Base-by-base conservation (phyloP, 306 rosid species). In the Prunus salicina region DNA sequence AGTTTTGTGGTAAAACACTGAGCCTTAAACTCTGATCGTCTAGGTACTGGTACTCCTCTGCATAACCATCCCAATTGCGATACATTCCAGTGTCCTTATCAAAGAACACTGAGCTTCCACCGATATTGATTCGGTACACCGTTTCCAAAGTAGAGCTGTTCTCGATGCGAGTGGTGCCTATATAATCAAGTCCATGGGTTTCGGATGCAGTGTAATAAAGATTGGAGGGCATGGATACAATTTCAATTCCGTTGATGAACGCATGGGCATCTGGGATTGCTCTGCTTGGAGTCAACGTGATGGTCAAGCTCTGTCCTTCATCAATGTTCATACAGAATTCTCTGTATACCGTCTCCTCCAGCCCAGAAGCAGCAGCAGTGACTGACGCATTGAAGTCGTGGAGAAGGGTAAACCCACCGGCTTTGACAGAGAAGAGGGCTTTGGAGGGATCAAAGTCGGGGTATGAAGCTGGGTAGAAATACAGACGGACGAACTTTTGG, bases 341-440 rank as follows among this genome's bases (percentile, higher is more conserved):
- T 61, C 12, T 82, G 2, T 0, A 2, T 28, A 15, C 11, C 27
- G 32, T 34, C 56, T 3, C 62, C n/a, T n/a, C n/a, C n/a, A n/a
- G n/a, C n/a, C n/a, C n/a, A n/a, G n/a, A n/a, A n/a, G n/a, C n/a
- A n/a, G n/a, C n/a, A n/a, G n/a, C 38, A 6, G 49, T 12, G 49
- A 50, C 10, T 0, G 61, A 74, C 8, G 57, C 11, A 0, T 14
- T 28, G 24, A 86, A 91, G 73, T 87, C 63, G 15, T 22, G 76
- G 0, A 89, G 72, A 6, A 91, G 86, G 50, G 92, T 89, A 74
- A 77, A 89, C 12, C 51, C 34, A 8, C 79, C 87, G 3, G 80
- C 65, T 2, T 28, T 2, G 30, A 28, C 30, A 2, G 30, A 28
- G 3, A 28, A 28, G 30, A 28, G 30, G 30, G 30, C 30, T 28